Percentiles rank a stretch among this genome's conserved stretches.
These are phyloP conservation scores for Rhizopus microsporus DNA, from an alignment of 371 early-diverging fungal genomes.

Conservation along the genomic window DNA sequence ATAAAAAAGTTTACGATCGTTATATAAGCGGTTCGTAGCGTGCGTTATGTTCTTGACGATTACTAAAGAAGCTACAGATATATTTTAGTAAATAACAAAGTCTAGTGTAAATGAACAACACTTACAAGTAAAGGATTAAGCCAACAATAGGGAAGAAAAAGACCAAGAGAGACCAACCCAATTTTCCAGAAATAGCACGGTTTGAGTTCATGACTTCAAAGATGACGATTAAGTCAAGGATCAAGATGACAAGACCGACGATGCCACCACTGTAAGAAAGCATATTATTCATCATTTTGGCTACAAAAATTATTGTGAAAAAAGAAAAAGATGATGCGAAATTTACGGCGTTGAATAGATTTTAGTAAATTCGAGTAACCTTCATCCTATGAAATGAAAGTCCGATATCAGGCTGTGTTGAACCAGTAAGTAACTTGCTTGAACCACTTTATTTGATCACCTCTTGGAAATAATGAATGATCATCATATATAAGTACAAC, in stretches of 20 bases:
- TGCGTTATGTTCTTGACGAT: slow-evolving; percentile 54
- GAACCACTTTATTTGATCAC: too few species aligned
- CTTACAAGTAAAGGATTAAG: slow-evolving; percentile 66
- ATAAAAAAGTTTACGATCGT: slow-evolving; percentile 1
- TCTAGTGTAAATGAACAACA: slow-evolving; percentile 11
- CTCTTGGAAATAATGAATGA: too few species aligned
- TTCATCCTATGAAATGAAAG: too few species aligned
- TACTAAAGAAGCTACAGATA: slow-evolving; percentile 54
- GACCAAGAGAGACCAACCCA: slow-evolving; percentile 60
- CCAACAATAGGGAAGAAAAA: slow-evolving; percentile 67
- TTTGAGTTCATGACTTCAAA: slow-evolving; percentile 65
- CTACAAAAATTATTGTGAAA: slow-evolving; percentile 10
- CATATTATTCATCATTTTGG: slow-evolving; percentile 40
- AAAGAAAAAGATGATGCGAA: slow-evolving; percentile 3
- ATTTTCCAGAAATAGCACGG: slow-evolving; percentile 49
- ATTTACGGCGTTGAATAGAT: background rate
- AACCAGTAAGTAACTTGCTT: too few species aligned
- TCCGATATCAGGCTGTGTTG: too few species aligned
- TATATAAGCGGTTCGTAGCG: slow-evolving; percentile 51
- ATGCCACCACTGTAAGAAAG: slow-evolving; percentile 48
- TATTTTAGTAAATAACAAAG: background rate
- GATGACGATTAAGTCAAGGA: slow-evolving; percentile 61
- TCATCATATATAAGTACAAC: too few species aligned
- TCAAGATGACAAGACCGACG: slow-evolving; percentile 54
- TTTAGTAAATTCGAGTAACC: background rate